Conservation (phyloP, 2,329 filamentous ascomycete genomes). For the Ophiostoma fasciatum region DNA sequence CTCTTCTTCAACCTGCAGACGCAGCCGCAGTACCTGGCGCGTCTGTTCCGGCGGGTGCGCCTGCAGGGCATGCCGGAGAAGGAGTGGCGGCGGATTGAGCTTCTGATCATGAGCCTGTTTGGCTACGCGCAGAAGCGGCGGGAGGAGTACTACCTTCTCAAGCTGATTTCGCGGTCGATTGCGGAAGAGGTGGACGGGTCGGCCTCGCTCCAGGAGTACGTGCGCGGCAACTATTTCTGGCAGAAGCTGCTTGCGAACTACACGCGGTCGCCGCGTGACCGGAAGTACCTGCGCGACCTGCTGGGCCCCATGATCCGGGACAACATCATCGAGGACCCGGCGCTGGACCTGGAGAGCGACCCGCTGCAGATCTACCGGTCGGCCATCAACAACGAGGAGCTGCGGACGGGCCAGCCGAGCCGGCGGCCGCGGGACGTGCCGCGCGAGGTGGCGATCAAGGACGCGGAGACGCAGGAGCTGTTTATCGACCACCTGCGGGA, state of each 20-base stretch:
- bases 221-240: conserved; percentile 89
- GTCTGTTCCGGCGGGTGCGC: conserved; percentile 70
- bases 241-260: conserved; percentile 75
- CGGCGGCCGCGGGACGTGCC: conserved; percentile 70
- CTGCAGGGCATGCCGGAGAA: conserved; percentile 79
- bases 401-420: conserved; percentile 77
- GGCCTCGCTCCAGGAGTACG: conserved; percentile 63
- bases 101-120: conserved; percentile 90
- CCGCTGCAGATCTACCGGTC: conserved; percentile 94
- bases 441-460: conserved; percentile 86
- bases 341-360: conserved; percentile 87
- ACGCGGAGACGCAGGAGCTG: conserved; percentile 77
- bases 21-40: conserved; percentile 83
- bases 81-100: conserved; percentile 82
- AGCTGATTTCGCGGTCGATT: conserved; percentile 68
- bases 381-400: conserved; percentile 92
- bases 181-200: conserved; percentile 73
- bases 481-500: conserved; percentile 94
- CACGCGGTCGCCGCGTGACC: conserved; percentile 76
- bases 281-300: conserved; percentile 81
- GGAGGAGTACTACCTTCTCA: conserved; percentile 93
- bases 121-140: conserved; percentile 93
- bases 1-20: conserved; percentile 96
- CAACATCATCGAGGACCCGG: conserved; percentile 84
- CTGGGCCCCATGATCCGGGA: conserved; percentile 75